A percentile compares a stretch with the other conserved stretches of the same genome.
Conservation (phyloP, 2,329 filamentous ascomycete genomes). For the Trichoderma cornu-damae region DNA sequence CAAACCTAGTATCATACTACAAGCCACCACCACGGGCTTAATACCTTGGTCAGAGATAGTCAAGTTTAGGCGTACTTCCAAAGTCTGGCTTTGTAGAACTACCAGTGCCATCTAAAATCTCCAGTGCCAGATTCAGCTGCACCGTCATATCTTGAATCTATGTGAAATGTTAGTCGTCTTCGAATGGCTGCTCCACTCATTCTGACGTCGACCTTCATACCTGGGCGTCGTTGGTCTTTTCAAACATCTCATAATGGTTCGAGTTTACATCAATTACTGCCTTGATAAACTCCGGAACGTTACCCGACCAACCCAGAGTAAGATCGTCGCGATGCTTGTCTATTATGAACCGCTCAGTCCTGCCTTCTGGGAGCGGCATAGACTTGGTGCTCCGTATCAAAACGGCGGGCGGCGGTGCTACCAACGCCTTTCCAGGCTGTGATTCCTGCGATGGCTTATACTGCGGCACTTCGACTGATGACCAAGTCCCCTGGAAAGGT, state of each 20-base stretch:
- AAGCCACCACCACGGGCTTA: neutral
- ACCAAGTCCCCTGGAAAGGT: slow-evolving; percentile 22
- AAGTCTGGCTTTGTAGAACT: neutral
- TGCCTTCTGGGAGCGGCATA: slow-evolving; percentile 13
- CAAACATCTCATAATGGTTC: slow-evolving; percentile 29
- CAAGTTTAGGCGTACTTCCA: neutral
- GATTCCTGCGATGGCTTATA: neutral
- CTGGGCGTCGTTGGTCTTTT: slow-evolving; percentile 17
- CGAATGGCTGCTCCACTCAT: too few relatives aligned
- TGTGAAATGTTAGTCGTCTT: neutral
- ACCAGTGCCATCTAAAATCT: slow-evolving; percentile 44
- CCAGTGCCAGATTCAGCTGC: slow-evolving; percentile 36
- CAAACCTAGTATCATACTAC: too few relatives aligned
- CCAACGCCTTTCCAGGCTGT: slow-evolving; percentile 3
- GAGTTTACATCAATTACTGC: slow-evolving; percentile 28
- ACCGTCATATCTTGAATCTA: slow-evolving; percentile 20
- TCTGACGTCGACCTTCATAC: neutral
- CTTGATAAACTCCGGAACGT: slow-evolving; percentile 28
- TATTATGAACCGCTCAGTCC: slow-evolving; percentile 21
- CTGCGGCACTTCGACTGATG: slow-evolving; percentile 11
- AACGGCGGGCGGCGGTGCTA: slow-evolving; percentile 25
- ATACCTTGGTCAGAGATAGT: slow-evolving; percentile 5
- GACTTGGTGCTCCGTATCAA: slow-evolving; percentile 24
- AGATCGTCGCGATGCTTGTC: slow-evolving; percentile 27
- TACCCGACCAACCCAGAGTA: slow-evolving; percentile 29